Base-by-base conservation (phyloP, 2,329 filamentous ascomycete genomes). In the Sporothrix phasma region DNA sequence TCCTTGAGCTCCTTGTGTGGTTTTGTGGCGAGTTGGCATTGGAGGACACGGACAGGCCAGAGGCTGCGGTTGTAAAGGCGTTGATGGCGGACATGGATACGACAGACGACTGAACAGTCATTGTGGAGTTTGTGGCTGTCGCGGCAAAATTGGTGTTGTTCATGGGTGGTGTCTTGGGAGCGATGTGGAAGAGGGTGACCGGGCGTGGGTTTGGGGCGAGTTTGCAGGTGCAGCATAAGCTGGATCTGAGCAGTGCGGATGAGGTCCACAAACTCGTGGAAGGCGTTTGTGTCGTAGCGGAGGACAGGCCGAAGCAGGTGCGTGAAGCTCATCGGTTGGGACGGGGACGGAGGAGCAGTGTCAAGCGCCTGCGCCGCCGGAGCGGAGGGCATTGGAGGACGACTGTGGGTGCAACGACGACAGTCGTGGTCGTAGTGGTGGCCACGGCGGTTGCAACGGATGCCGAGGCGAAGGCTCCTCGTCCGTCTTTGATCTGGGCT, bases 221-320 rank as follows among this genome's bases (percentile, higher is more conserved):
- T 84, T 22, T 62, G 63, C 39, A 64, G 61, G 11, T 68, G 63
- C 3, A 66, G 46, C 65, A 67, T 62, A n/a, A 66, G 61, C 43
- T 67, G 64, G 15, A 64, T 41, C 39, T 69, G 67, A 26, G 89
- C 87, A 22, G 87, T 82, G 62, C 85, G 82, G 64, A 95, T 79
- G 29, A 99, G 82, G 5, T 87, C 84, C 56, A 86, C 82, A 72
- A 99, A 97, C 70, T 99, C 94, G 62, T 89, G 87, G 72, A 89
- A 97, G 0, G 90, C 84, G 10, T 82, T 79, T 5, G 96, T 78
- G 72, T 99, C 94, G 29, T 84, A 90, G 37, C 94, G 86, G 54
- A 97, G 82, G 3, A 97, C 84, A 0, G 92, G 89, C 61, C 90
- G 88, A 43, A 99, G 78, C 3, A 97, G 82, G 71, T 96, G 88